These are phyloP conservation scores for Cladosporium sphaerospermum DNA, from an alignment of 2,329 filamentous ascomycete species.

Conservation along the genomic window DNA sequence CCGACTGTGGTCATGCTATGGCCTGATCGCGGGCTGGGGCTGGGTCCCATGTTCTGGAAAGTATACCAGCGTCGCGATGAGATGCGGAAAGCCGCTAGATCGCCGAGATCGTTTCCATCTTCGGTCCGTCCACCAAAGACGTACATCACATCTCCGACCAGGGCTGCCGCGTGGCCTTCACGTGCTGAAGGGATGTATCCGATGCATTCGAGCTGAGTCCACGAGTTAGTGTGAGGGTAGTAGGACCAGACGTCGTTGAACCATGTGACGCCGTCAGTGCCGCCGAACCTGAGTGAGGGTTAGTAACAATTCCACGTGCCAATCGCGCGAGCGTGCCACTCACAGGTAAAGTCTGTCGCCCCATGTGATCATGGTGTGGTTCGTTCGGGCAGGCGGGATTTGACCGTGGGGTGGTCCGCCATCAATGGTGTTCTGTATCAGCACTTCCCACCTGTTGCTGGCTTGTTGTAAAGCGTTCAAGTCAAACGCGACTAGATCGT, in stretches of 20 bases:
- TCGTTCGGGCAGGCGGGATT: conserved; percentile 83
- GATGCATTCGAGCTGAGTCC: conserved; percentile 89
- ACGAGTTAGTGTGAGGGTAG: conserved; percentile 73
- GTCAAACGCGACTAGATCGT: conserved; percentile 91
- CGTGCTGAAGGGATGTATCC: conserved; percentile 91
- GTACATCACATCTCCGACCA: conserved; percentile 99
- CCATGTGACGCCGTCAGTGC: conserved; percentile 92
- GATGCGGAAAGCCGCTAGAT: conserved; percentile 79
- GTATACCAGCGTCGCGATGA: conserved; percentile 93
- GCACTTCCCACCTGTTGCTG: conserved; percentile 86
- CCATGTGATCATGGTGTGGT: conserved; percentile 85
- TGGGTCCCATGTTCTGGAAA: conserved; percentile 98
- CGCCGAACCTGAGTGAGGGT: conserved; percentile 67
- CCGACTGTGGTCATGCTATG: conserved; percentile 97
- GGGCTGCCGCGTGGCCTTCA: conserved; percentile 86
- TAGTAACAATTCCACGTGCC: conserved; percentile 9
- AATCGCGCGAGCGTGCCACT: conserved; percentile 48
- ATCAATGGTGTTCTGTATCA: conserved; percentile 69
- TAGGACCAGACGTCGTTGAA: conserved; percentile 99
- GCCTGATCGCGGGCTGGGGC: conserved; percentile 84
- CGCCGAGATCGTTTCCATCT: conserved; percentile 84
- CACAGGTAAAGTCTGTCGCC: conserved; percentile 83
- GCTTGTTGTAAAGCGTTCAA: conserved; percentile 89
- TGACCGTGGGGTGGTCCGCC: conserved; percentile 54
- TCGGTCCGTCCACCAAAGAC: conserved; percentile 94